A percentile compares a stretch with the other conserved stretches of the same genome.
These are phyloP conservation scores for Collybiopsis confluens DNA, from an alignment of 768 basidiomycete genomes.

Conservation along the genomic window DNA sequence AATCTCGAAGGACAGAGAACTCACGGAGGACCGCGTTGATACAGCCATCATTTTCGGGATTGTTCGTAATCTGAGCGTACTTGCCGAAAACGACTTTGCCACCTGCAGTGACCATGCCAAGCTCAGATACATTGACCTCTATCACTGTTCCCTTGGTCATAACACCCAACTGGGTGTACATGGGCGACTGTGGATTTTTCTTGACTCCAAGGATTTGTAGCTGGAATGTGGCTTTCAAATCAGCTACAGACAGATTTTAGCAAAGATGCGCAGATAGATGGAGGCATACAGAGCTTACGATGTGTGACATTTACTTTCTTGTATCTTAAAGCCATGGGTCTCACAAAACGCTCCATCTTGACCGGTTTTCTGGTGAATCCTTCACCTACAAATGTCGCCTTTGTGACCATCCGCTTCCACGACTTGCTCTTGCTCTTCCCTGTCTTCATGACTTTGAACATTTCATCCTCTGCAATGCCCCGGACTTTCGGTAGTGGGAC, in stretches of 20 bases:
- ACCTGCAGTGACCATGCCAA: constrained; percentile 95
- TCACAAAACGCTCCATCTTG: constrained; percentile 97
- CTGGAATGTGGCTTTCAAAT: constrained; percentile 98
- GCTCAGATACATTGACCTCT: constrained; percentile 97
- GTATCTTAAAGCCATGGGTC: constrained; percentile 96
- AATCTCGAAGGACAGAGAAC: constrained; percentile 24
- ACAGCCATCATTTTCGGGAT: constrained; percentile 95
- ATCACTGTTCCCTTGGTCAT: constrained; percentile 98
- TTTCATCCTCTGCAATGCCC: constrained; percentile 98
- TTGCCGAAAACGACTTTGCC: constrained; percentile 94
- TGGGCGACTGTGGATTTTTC: constrained; percentile 98
- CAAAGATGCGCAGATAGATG: constrained; percentile 1
- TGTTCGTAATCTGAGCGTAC: constrained; percentile 92
- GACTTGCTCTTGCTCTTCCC: constrained; percentile 94
- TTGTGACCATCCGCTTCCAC: constrained; percentile 99
- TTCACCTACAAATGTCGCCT: constrained; percentile 98
- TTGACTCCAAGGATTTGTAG: constrained; percentile 96
- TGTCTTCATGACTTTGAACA: constrained; percentile 99
- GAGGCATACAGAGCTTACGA: constrained; percentile 50
- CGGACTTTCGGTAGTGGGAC: constrained; percentile 96
- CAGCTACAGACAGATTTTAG: constrained; percentile 48
- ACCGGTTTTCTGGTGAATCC: constrained; percentile 98
- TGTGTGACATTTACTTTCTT: constrained; percentile 99
- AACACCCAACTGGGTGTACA: constrained; percentile 95
- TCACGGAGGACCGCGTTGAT: constrained; percentile 89